Evolutionary conservation across 345 rosid species (phyloP).

Genomic region (Ricinus communis): DNA sequence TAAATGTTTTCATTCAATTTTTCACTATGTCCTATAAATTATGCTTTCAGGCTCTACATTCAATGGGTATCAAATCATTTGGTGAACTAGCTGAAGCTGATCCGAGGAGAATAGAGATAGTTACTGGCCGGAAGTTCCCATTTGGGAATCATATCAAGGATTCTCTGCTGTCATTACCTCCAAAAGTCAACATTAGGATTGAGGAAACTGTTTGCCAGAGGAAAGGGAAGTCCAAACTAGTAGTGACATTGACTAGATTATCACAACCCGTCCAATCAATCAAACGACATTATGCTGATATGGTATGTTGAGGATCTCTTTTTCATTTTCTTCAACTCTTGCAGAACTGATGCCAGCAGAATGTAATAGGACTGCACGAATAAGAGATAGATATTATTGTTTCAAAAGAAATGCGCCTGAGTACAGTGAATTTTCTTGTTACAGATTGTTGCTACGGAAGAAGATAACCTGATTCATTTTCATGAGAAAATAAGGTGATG

Average conservation of each 20-base stretch:
- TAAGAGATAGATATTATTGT: constrained; percentile 10
- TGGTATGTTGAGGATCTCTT: constrained; percentile 45
- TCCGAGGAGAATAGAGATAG: constrained; percentile 93
- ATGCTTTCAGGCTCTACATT: constrained; percentile 68
- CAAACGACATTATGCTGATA: constrained; percentile 87
- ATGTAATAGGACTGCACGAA: constrained; percentile 15
- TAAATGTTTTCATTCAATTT: background rate
- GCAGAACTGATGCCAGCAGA: background rate
- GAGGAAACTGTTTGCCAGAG: constrained; percentile 59
- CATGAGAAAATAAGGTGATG: constrained; percentile 91
- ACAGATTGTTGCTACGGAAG: constrained; percentile 91
- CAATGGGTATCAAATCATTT: constrained; percentile 87
- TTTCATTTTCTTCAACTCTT: constrained; percentile 2
- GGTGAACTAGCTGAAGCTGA: constrained; percentile 86
- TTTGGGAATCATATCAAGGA: constrained; percentile 98
- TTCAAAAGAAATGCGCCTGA: constrained; percentile 4
- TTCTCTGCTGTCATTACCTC: constrained; percentile 77
- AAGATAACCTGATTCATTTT: constrained; percentile 76
- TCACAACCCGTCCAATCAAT: constrained; percentile 55
- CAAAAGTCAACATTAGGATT: constrained; percentile 64
- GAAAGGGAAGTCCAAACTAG: constrained; percentile 57
- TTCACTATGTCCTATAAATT: background rate
- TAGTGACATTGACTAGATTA: constrained; percentile 69
- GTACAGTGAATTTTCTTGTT: background rate
- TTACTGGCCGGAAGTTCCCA: constrained; percentile 87